Percentiles rank a stretch among this genome's conserved stretches.
phyloP scores from a whole-genome alignment of 2,329 filamentous ascomycete genomes.

The Nemania abortiva region DNA sequence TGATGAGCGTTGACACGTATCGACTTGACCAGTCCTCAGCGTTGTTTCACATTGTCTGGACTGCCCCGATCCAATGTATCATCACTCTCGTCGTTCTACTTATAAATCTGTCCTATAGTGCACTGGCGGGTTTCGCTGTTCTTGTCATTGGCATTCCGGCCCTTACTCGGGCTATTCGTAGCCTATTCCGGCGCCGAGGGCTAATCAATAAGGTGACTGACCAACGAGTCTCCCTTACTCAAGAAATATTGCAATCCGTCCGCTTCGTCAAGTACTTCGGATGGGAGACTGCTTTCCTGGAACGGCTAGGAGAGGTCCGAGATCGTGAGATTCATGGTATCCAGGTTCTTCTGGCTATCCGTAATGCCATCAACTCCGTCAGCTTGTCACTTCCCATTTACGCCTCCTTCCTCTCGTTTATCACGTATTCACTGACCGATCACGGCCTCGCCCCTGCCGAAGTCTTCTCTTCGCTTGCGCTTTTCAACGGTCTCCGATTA shows the following conservation, averaged over 20 bases:
- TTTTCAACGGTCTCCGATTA: slow-evolving; percentile 92
- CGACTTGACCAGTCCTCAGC: slow-evolving; percentile 89
- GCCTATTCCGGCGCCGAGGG: slow-evolving; percentile 79
- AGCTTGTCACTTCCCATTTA: slow-evolving; percentile 92
- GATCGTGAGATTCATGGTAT: slow-evolving; percentile 84
- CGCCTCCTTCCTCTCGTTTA: slow-evolving; percentile 94
- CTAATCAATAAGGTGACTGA: slow-evolving; percentile 94
- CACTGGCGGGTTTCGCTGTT: slow-evolving; percentile 86
- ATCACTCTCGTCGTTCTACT: slow-evolving; percentile 84
- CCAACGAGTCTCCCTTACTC: slow-evolving; percentile 88
- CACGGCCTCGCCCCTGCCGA: slow-evolving; percentile 78
- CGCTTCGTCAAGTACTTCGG: slow-evolving; percentile 97
- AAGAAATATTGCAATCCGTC: slow-evolving; percentile 91
- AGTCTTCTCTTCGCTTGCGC: slow-evolving; percentile 90
- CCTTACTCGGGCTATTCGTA: slow-evolving; percentile 81
- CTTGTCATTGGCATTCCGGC: slow-evolving; percentile 82
- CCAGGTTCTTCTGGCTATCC: slow-evolving; percentile 82
- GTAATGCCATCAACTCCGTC: slow-evolving; percentile 86
- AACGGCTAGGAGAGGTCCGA: slow-evolving; percentile 79
- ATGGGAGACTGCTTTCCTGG: slow-evolving; percentile 90
- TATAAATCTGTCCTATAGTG: slow-evolving; percentile 90
- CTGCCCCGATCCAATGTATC: slow-evolving; percentile 80
- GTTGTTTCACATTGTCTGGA: slow-evolving; percentile 93
- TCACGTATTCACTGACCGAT: slow-evolving; percentile 78
- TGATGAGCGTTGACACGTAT: slow-evolving; percentile 97